Evolutionary conservation across 2,329 filamentous ascomycete genomes (phyloP).

Genomic region (Cladosporium sp.): DNA sequence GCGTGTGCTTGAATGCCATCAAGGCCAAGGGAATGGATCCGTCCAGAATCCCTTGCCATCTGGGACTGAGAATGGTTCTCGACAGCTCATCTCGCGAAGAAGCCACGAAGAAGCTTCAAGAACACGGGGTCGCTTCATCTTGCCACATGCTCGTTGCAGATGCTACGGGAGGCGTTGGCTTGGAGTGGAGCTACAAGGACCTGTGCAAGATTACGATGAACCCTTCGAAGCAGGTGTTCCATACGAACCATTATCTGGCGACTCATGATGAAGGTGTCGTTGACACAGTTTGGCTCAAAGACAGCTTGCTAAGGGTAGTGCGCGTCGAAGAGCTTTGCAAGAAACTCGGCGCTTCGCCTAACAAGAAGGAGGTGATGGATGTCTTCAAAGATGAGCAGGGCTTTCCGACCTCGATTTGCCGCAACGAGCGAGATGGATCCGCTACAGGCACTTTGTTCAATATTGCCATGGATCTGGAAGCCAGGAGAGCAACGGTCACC

Average conservation of each 20-base stretch:
- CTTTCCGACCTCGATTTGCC: conserved; percentile 35
- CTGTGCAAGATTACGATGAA: conserved; percentile 33
- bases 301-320: conserved; percentile 27
- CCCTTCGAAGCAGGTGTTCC: conserved; percentile 33
- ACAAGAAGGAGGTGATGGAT: conserved; percentile 27
- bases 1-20: conserved; percentile 60
- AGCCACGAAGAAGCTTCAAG: conserved; percentile 44
- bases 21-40: conserved; percentile 52
- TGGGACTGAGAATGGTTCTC: conserved; percentile 54
- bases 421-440: conserved; percentile 22
- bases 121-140: conserved; percentile 48
- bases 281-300: conserved; percentile 42
- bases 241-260: conserved; percentile 42
- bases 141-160: conserved; percentile 55
- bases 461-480: conserved; percentile 35
- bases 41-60: conserved; percentile 55
- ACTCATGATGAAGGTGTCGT: conserved; percentile 34
- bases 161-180: conserved; percentile 40
- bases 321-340: conserved; percentile 19
- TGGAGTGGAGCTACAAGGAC: conserved; percentile 45
- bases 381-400: conserved; percentile 42
- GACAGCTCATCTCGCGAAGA: conserved; percentile 47
- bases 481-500: conserved; percentile 25
- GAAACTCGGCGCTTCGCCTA: conserved; percentile 35
- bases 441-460: conserved; percentile 34